Conservation (phyloP, 208 protist genomes). For the Kentomonas sorsogonicus region DNA sequence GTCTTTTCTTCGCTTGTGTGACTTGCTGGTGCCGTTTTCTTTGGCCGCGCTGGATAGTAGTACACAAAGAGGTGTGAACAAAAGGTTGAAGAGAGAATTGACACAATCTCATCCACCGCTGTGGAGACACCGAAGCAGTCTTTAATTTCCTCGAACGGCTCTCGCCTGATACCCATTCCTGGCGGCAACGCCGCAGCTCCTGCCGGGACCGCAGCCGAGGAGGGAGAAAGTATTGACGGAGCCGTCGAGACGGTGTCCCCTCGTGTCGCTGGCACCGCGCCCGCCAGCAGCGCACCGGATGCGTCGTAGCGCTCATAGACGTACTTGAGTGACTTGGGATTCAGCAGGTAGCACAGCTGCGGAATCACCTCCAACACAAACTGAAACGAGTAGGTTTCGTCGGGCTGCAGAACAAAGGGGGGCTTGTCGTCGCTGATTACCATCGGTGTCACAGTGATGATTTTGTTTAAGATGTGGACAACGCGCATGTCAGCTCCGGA, state of each 20-base stretch:
- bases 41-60: no score
- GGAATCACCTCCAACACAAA: constrained; percentile 73
- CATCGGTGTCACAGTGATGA: constrained; percentile 62
- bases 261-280: no score
- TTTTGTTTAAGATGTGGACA: constrained; percentile 45
- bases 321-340: constrained; percentile 47
- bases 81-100: constrained; percentile 45
- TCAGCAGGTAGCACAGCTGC: constrained; percentile 63
- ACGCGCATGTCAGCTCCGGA: constrained; percentile 34
- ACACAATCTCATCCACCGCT: constrained; percentile 33
- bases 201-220: no score
- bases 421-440: constrained; percentile 42
- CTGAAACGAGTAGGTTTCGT: constrained; percentile 71
- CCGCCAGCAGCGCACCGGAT: no score
- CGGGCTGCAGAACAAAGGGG: constrained; percentile 48
- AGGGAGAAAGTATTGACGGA: no score
- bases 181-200: no score
- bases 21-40: no score
- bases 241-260: no score
- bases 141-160: no score
- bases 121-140: constrained; percentile 30
- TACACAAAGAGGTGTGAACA: constrained; percentile 63
- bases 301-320: no score
- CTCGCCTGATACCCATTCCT: no score
- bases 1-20: no score